Conservation (phyloP, 2,329 filamentous ascomycete species). For the Orbilia blumenaviensis region DNA sequence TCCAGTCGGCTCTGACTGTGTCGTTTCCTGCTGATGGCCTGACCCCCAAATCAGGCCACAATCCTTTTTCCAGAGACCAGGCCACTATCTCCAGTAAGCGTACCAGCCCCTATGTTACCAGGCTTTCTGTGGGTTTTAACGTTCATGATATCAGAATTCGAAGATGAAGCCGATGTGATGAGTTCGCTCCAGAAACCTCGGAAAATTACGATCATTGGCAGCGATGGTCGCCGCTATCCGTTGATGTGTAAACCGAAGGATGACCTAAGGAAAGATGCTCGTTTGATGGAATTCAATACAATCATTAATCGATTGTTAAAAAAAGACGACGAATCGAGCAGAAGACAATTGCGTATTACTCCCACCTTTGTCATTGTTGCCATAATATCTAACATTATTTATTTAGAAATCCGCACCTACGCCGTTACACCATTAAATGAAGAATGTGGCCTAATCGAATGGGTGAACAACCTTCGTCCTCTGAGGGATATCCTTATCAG, state of each 20-base stretch:
- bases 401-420: slow-evolving; percentile 84
- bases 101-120: not conserved
- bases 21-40: slow-evolving; percentile 78
- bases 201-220: slow-evolving; percentile 85
- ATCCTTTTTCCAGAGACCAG: slow-evolving; percentile 85
- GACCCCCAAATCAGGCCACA: slow-evolving; percentile 75
- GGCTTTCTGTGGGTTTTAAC: not conserved
- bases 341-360: slow-evolving; percentile 76
- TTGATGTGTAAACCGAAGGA: slow-evolving; percentile 98
- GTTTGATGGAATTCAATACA: slow-evolving; percentile 98
- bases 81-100: slow-evolving; percentile 74
- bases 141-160: slow-evolving; percentile 66
- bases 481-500: slow-evolving; percentile 87
- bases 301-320: slow-evolving; percentile 97
- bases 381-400: slow-evolving; percentile 36
- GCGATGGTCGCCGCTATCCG: slow-evolving; percentile 86
- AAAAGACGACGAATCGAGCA: slow-evolving; percentile 87
- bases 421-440: slow-evolving; percentile 96
- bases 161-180: slow-evolving; percentile 88
- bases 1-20: slow-evolving; percentile 83
- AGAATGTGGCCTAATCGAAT: slow-evolving; percentile 97
- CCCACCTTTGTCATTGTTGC: not conserved
- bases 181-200: slow-evolving; percentile 91
- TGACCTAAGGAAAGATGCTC: slow-evolving; percentile 94
- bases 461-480: slow-evolving; percentile 95